A percentile compares a stretch with the other conserved stretches of the same genome.
phyloP scores from a whole-genome alignment of 768 basidiomycete species.

The Rhodocollybia butyracea region DNA sequence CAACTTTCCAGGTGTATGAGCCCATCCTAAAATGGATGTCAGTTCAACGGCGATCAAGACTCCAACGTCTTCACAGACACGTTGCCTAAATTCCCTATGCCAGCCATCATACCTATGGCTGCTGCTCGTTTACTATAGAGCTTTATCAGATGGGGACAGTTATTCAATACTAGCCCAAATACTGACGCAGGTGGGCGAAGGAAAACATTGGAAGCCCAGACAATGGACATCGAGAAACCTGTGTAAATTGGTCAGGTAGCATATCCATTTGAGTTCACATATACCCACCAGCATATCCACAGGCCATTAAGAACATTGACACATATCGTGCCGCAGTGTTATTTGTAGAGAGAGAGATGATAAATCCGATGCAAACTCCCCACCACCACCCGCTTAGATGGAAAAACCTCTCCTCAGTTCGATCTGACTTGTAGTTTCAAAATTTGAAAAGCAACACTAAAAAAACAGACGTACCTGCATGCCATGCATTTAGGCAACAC shows the following conservation, averaged over 20 bases:
- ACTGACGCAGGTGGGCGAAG: conserved; percentile 56
- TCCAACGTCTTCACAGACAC: conserved; percentile 40
- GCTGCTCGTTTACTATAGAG: conserved; percentile 42
- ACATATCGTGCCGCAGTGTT: conserved; percentile 38
- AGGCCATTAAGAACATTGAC: conserved; percentile 44
- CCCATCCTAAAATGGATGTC: conserved; percentile 39
- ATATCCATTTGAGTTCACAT: too few relatives aligned
- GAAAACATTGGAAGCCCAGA: conserved; percentile 62
- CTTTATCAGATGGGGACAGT: background rate
- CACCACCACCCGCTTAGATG: conserved; percentile 38
- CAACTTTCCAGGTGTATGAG: conserved; percentile 57
- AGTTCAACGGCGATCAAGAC: background rate
- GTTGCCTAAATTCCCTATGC: conserved; percentile 52
- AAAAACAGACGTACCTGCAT: conserved; percentile 2
- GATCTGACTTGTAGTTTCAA: conserved; percentile 26
- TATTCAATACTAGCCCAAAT: background rate
- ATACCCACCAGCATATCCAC: conserved; percentile 40
- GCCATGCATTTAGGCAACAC: conserved; percentile 9
- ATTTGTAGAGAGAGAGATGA: conserved; percentile 42
- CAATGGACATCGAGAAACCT: conserved; percentile 42
- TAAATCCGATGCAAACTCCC: conserved; percentile 40
- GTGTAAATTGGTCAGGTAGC: too few relatives aligned
- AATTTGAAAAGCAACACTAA: background rate
- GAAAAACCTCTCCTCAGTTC: conserved; percentile 44
- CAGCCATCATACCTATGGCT: conserved; percentile 62